Evolutionary conservation across 2,329 filamentous ascomycete genomes (phyloP).

Genomic region (Alternaria alternata): DNA sequence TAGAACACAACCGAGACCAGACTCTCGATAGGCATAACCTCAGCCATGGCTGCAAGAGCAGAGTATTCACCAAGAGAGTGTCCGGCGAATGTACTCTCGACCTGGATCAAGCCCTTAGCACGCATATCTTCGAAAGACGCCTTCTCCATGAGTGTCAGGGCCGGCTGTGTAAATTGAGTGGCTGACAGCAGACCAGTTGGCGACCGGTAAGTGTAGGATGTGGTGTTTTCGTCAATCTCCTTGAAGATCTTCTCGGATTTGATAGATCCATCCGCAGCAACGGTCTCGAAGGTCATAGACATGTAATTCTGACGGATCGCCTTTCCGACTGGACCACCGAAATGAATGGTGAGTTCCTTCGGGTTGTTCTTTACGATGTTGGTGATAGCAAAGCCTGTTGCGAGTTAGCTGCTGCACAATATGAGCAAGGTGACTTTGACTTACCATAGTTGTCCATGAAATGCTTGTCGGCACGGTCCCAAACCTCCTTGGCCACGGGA

Average conservation of each 20-base stretch:
- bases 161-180: slow-evolving; percentile 98
- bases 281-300: slow-evolving; percentile 99
- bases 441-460: slow-evolving; percentile 97
- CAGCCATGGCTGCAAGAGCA: slow-evolving; percentile 90
- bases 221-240: slow-evolving; percentile 90
- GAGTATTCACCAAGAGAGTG: slow-evolving; percentile 99
- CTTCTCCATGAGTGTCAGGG: slow-evolving; percentile 98
- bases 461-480: slow-evolving; percentile 90
- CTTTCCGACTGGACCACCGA: slow-evolving; percentile 95
- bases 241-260: slow-evolving; percentile 99
- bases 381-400: slow-evolving; percentile 88
- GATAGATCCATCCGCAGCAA: slow-evolving; percentile 86
- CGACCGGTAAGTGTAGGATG: slow-evolving; percentile 96
- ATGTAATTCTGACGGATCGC: slow-evolving; percentile 99
- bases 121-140: slow-evolving; percentile 99
- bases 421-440: slow-evolving; percentile 17
- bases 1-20: slow-evolving; percentile 99
- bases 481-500: slow-evolving; percentile 92
- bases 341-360: slow-evolving; percentile 97
- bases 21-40: slow-evolving; percentile 99
- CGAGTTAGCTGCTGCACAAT: slow-evolving; percentile 24
- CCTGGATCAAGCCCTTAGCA: slow-evolving; percentile 91
- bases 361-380: slow-evolving; percentile 99
- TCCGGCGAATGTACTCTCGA: slow-evolving; percentile 96
- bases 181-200: slow-evolving; percentile 94